Evolutionary conservation across 208 protist genomes (phyloP).

Genomic region (Leishmania tropica): DNA sequence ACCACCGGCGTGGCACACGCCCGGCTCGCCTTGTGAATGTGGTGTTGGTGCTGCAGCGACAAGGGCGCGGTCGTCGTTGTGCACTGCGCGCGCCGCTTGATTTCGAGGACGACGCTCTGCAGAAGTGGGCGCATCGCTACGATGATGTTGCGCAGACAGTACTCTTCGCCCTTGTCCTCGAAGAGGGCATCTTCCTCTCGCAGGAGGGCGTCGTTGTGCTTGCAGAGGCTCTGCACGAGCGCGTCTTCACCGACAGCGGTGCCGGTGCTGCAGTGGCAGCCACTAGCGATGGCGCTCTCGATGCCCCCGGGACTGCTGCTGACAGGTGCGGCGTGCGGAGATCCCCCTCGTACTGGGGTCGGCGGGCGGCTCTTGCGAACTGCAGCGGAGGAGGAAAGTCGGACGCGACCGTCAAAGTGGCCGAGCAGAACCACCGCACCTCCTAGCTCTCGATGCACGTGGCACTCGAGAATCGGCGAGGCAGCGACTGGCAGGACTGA

Average conservation of each 20-base stretch:
- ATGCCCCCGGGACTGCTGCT: background rate
- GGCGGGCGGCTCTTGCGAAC: conserved; percentile 17
- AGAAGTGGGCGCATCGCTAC: conserved; percentile 26
- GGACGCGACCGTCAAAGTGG: conserved; percentile 34
- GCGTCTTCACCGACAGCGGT: conserved; percentile 10
- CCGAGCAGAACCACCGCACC: conserved; percentile 53
- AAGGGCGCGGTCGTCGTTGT: background rate
- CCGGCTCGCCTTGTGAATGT: background rate
- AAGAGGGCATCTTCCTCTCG: conserved; percentile 30
- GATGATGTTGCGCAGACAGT: conserved; percentile 40
- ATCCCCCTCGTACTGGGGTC: conserved; percentile 4
- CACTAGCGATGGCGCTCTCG: background rate
- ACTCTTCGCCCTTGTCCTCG: conserved; percentile 29
- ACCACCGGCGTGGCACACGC: conserved; percentile 9
- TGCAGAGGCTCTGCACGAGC: conserved; percentile 14
- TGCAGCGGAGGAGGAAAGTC: conserved; percentile 16
- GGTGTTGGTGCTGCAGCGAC: background rate
- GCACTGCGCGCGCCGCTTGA: conserved; percentile 20
- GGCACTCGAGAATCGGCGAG: conserved; percentile 31
- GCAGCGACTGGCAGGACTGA: background rate
- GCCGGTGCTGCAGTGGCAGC: background rate
- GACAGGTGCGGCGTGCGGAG: background rate
- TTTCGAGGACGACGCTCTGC: conserved; percentile 33
- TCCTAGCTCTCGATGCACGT: conserved; percentile 55
- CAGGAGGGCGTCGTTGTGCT: conserved; percentile 24